Base-by-base conservation (phyloP, 2,329 filamentous ascomycete species). In the Lomentospora prolificans region DNA sequence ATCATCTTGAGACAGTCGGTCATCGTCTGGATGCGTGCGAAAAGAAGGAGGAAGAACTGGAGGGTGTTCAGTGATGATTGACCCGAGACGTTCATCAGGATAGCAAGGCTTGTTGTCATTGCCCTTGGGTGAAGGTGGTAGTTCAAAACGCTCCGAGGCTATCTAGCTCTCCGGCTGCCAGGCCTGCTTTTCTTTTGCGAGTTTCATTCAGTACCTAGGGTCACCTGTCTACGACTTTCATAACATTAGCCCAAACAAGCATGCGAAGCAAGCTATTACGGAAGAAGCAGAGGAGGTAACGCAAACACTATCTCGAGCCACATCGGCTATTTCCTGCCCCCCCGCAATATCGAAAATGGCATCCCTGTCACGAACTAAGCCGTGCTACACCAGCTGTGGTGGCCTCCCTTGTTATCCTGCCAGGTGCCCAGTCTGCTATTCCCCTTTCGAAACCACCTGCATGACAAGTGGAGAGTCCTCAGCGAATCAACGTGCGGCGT, bases 361-460 rank as follows among this genome's bases (percentile, higher is more conserved):
- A 33, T 33, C 30, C 12, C 30, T 12, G 30, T 12, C 30, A 12
- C 36, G 36, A 41, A 41, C 36, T 19, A 17, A 14, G 14, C 36
- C 19, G 36, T 19, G 36, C 36, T 19, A 19, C 36, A 8, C 36
- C 36, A 41, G 36, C 10, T 17, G 31, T 12, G 10, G 31, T 3
- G 22, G 30, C 27, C 3, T 5, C 50, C 27, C 25, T 19, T 51
- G 50, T n/a, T 25, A 25, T 28, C 19, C 19, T 14, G 30, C 31
- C 36, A 25, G 17, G 51, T 41, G 31, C 36, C 17, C 30, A 28
- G 19, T 17, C 8, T 17, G n/a, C 51, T 39, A 25, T 24, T 41
- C 51, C 30, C 17, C 31, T 53, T 53, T 28, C 19, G 31, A 25
- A 53, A 41, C 25, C 31, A 41, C 51, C 51, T 53, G 51, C 51